Evolutionary conservation across 2,329 filamentous ascomycete genomes (phyloP).

Genomic region (Nigrospora osmanthi): DNA sequence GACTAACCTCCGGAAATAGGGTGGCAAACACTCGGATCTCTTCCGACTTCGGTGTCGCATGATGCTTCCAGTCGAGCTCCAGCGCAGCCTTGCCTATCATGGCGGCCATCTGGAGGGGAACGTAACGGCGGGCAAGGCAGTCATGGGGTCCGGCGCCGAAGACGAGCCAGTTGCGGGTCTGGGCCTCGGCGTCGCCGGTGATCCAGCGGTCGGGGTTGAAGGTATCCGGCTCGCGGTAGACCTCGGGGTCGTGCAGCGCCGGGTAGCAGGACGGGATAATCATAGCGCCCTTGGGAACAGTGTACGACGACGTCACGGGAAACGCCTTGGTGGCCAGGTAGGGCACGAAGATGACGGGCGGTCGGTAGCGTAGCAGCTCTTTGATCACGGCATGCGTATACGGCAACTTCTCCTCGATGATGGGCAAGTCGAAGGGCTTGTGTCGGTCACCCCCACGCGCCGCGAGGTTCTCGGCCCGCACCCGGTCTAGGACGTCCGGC

Average conservation of each 20-base stretch:
- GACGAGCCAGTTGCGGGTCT: conserved; percentile 46
- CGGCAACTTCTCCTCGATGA: conserved; percentile 35
- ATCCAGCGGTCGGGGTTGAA: conserved; percentile 47
- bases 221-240: conserved; percentile 34
- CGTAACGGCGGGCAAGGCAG: conserved; percentile 40
- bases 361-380: conserved; percentile 41
- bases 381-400: conserved; percentile 47
- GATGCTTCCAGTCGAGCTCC: conserved; percentile 41
- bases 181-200: conserved; percentile 37
- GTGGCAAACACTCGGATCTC: conserved; percentile 43
- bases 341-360: conserved; percentile 46
- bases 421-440: conserved; percentile 31
- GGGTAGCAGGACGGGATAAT: conserved; percentile 43
- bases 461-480: conserved; percentile 38
- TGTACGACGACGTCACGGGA: conserved; percentile 37
- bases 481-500: conserved; percentile 35
- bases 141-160: conserved; percentile 44
- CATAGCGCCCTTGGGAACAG: conserved; percentile 39
- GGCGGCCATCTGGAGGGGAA: conserved; percentile 39
- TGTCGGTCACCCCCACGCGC: conserved; percentile 32
- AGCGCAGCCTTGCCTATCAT: conserved; percentile 46
- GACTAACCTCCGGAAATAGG: conserved; percentile 25
- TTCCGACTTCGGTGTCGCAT: conserved; percentile 37
- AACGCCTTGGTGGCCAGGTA: conserved; percentile 40
- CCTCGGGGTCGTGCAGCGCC: conserved; percentile 39